phyloP scores from a whole-genome alignment of 371 early-diverging fungal species.

The Apophysomyces variabilis region DNA sequence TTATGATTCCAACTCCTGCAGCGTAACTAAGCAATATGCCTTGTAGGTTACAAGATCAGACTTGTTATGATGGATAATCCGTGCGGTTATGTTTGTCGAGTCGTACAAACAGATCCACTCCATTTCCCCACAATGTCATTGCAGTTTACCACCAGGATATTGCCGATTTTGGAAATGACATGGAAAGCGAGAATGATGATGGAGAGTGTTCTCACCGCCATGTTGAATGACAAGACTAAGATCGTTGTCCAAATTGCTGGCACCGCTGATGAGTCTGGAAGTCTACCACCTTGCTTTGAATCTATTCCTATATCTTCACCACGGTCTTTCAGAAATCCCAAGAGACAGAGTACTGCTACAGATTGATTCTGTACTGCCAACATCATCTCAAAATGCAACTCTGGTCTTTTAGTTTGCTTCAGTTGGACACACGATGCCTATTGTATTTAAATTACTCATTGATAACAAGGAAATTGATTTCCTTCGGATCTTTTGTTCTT shows the following conservation, averaged over 20 bases:
- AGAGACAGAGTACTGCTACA: no score
- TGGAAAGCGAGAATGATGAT: not conserved
- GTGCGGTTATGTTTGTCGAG: not conserved
- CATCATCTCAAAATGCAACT: no score
- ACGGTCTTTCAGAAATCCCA: not conserved
- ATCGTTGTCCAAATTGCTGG: not conserved
- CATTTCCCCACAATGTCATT: not conserved
- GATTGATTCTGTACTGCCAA: no score
- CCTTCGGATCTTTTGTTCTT: no score
- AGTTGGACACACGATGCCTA: no score
- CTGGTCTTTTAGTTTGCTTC: no score
- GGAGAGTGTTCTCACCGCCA: not conserved
- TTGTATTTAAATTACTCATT: no score
- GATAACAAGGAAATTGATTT: no score
- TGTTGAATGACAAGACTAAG: not conserved
- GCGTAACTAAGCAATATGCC: no score
- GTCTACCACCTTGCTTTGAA: not conserved
- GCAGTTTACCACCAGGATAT: not conserved
- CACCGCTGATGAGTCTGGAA: not conserved
- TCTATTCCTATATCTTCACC: not conserved
- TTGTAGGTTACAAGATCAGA: not conserved
- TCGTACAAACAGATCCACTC: not conserved
- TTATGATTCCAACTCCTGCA: no score
- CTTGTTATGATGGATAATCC: not conserved
- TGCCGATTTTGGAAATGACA: not conserved